These are phyloP conservation scores for Colletotrichum navitas DNA, from an alignment of 2,329 filamentous ascomycete genomes.

Conservation along the genomic window DNA sequence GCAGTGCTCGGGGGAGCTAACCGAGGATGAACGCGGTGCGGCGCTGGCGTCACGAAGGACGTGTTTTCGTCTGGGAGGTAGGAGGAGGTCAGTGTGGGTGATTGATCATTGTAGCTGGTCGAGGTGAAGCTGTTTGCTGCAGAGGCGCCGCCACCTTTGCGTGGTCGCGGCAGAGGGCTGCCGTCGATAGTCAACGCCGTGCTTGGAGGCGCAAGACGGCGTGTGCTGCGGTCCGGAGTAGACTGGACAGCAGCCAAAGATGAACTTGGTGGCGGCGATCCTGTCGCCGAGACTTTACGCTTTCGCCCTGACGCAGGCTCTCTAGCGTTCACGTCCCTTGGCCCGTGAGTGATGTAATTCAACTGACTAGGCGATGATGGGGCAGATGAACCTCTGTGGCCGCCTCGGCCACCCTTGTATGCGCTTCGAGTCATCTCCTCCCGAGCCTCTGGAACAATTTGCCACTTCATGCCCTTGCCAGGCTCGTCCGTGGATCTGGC, in stretches of 20 bases:
- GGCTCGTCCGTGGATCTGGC: constrained; percentile 93
- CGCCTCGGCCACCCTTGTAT: constrained; percentile 71
- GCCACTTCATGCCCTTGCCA: constrained; percentile 99
- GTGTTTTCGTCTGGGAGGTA: constrained; percentile 71
- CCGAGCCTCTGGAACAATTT: constrained; percentile 84
- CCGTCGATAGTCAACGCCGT: constrained; percentile 65
- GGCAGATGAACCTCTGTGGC: constrained; percentile 75
- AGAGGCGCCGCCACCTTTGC: constrained; percentile 59
- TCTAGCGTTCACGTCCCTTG: constrained; percentile 65
- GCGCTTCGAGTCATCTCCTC: constrained; percentile 89
- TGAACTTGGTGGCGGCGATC: constrained; percentile 67
- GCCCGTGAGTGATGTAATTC: constrained; percentile 71
- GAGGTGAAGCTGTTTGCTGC: constrained; percentile 61
- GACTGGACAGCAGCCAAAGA: constrained; percentile 65
- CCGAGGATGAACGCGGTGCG: constrained; percentile 78
- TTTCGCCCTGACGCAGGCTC: constrained; percentile 68
- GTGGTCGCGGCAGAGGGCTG: constrained; percentile 71
- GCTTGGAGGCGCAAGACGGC: constrained; percentile 45
- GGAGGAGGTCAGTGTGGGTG: constrained; percentile 72
- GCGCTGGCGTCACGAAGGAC: constrained; percentile 79
- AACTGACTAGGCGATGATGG: constrained; percentile 76
- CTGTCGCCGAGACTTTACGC: constrained; percentile 66
- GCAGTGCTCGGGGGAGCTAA: constrained; percentile 85
- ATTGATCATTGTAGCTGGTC: constrained; percentile 67
- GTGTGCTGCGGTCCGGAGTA: constrained; percentile 68